These are phyloP conservation scores for Hondaea fermentalgiana DNA, from an alignment of 108 stramenopile species.

Conservation along the genomic window DNA sequence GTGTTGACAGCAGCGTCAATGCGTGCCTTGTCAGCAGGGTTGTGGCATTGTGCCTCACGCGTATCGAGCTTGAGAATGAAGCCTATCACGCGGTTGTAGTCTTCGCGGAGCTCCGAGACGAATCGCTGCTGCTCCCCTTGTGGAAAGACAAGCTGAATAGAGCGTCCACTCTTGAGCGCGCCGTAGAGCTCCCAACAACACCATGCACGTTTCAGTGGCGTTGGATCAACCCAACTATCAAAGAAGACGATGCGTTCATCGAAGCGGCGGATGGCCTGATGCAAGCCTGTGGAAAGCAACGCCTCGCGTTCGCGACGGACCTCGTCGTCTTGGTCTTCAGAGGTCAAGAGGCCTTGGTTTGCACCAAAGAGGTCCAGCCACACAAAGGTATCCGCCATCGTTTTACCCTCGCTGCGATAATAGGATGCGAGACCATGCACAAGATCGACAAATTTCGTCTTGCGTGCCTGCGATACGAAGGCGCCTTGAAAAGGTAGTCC, in stretches of 20 bases:
- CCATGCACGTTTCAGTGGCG: background rate
- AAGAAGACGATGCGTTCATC: background rate
- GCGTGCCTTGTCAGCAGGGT: too few species aligned
- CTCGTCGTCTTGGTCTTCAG: too few species aligned
- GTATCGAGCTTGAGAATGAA: too few species aligned
- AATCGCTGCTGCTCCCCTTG: too few species aligned
- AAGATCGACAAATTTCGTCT: background rate
- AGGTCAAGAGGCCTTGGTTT: background rate
- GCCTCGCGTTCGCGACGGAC: background rate
- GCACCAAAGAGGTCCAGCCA: background rate
- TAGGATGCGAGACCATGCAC: background rate
- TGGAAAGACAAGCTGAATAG: too few species aligned
- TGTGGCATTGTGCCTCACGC: too few species aligned
- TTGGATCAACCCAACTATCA: background rate
- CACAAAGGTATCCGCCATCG: background rate
- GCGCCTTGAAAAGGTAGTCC: background rate
- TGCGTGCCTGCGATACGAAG: background rate
- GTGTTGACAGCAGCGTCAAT: too few species aligned
- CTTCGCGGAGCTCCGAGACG: too few species aligned
- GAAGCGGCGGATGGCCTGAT: background rate
- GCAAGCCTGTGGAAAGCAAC: background rate
- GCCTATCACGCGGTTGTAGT: too few species aligned
- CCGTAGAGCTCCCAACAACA: background rate
- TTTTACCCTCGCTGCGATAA: background rate
- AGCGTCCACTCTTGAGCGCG: too few species aligned